Evolutionary conservation across 805 yeast species (phyloP).

Genomic region (Diddensiella santjacobensis): DNA sequence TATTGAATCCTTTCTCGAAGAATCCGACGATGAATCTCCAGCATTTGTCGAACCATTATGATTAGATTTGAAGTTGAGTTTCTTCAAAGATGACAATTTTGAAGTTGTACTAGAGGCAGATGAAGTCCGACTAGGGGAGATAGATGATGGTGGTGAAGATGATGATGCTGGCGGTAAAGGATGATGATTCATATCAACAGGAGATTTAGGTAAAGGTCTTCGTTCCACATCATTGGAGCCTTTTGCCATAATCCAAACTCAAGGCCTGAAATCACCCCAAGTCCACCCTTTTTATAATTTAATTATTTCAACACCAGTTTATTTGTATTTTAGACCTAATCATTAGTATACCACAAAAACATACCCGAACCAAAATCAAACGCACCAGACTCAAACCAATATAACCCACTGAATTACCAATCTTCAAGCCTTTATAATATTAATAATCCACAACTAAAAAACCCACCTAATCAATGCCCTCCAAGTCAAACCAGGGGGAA

Average conservation of each 20-base stretch:
- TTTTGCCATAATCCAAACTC: not conserved
- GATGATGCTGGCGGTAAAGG: slow-evolving; percentile 7
- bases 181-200: slow-evolving; percentile 1
- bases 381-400: no score
- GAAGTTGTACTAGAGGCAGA: slow-evolving; percentile 6
- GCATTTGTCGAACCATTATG: not conserved
- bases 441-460: no score
- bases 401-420: no score
- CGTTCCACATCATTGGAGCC: slow-evolving; percentile 1
- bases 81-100: slow-evolving; percentile 12
- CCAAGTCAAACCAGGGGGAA: no score
- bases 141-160: slow-evolving; percentile 6
- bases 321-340: no score
- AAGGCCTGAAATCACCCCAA: not conserved
- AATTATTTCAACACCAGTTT: no score
- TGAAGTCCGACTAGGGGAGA: slow-evolving; percentile 3
- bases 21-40: slow-evolving; percentile 1
- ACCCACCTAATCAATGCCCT: no score
- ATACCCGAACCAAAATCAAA: no score
- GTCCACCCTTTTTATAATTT: not conserved
- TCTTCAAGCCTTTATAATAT: no score
- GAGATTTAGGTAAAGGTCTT: slow-evolving; percentile 6
- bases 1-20: not conserved
- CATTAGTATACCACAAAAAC: no score
- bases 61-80: slow-evolving; percentile 7